These are phyloP conservation scores for Chloranthus sessilifolius DNA, from an alignment of 164 flowering plant genomes.

Conservation along the genomic window DNA sequence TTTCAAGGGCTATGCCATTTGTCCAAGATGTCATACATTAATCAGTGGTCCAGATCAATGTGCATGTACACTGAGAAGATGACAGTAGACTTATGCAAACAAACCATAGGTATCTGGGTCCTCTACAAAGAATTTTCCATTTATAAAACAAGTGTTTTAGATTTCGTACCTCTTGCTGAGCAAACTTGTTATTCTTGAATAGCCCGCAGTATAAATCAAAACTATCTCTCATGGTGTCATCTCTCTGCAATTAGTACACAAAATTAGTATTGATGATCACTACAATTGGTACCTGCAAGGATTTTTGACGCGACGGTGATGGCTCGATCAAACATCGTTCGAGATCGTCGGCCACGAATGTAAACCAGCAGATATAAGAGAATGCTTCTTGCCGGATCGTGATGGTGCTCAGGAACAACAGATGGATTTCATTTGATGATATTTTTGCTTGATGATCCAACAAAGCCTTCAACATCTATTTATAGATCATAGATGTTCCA, in stretches of 20 bases:
- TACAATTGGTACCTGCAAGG: too few relatives aligned
- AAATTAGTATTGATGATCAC: too few relatives aligned
- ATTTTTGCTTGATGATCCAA: too few relatives aligned
- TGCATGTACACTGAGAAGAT: not conserved
- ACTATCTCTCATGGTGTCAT: conserved; percentile 41
- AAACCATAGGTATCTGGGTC: not conserved
- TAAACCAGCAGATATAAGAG: too few relatives aligned
- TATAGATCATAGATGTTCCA: too few relatives aligned
- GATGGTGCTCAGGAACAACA: not conserved
- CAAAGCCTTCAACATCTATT: too few relatives aligned
- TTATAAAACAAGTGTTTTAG: too few relatives aligned
- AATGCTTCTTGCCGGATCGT: not conserved
- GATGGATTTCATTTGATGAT: not conserved
- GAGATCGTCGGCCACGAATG: too few relatives aligned
- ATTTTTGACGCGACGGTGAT: too few relatives aligned
- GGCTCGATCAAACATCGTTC: too few relatives aligned
- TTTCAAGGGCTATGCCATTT: not conserved
- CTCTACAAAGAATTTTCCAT: not conserved
- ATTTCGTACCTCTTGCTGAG: conserved; percentile 59
- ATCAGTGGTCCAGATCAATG: not conserved
- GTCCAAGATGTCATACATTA: not conserved
- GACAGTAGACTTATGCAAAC: not conserved
- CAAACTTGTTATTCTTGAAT: conserved; percentile 51
- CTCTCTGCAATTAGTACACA: conserved; percentile 46
- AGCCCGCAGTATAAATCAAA: conserved; percentile 62